Evolutionary conservation across 192 early-diverging fungal genomes (phyloP), one percentile per base, ranked within the genome.

Genomic region (Chytriomyces confervae): DNA sequence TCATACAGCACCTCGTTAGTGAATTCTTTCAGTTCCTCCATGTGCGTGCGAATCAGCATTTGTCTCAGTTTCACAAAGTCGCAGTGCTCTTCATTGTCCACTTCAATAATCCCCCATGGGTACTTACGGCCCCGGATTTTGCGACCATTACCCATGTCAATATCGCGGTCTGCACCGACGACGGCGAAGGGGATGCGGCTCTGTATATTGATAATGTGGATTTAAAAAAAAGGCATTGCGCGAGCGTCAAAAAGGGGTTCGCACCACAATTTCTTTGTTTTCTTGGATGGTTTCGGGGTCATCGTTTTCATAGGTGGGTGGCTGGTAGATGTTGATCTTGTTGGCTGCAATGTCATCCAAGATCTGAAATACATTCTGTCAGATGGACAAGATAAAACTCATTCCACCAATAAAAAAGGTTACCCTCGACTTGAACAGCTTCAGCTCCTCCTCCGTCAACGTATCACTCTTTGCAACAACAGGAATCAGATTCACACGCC

Each of bases 391-490:
- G 11, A 23, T 47, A 75, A 48, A 24, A n/a, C 72, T 5, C 57
- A n/a, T 10, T 45, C 13, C 3, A 53, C 3, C 2, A 71, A 62
- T 43, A 27, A 69, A 51, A 64, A 60, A 7, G 18, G 78, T 43
- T 75, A 87, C 82, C 61, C 79, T 64, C 43, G 65, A 49, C 86
- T 99, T 99, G 90, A 99, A 99, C 76, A 91, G 92, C 79, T 93
- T 92, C 74, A 99, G 87, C 69, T 95, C 93, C 10, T 92, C 89
- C 20, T 95, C 95, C 51, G 96, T 97, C 88, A 99, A 85, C 24
- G 97, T 99, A 85, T 99, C 97, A 61, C 96, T 94, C 83, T 99
- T 99, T 66, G 97, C 94, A 86, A 99, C 96, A 71, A 98, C 94
- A 27, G 97, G 97, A 80, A 99, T 97, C 81, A 99, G 86, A 83